Conservation (phyloP, 257 asterid species). For the Gentiana macrophylla region DNA sequence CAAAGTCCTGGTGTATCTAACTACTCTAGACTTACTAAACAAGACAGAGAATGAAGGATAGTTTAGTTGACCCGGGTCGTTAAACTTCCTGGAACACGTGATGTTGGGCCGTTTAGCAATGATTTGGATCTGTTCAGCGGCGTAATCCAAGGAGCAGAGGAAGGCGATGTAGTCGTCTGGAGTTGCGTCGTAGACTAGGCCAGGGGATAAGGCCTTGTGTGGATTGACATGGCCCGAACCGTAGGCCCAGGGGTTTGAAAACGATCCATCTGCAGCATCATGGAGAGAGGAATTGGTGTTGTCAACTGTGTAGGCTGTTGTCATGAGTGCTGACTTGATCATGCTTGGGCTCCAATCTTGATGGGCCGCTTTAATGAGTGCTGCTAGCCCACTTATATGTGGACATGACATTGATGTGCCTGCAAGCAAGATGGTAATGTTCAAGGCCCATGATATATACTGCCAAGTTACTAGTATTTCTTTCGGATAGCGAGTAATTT, state of each 20-base stretch:
- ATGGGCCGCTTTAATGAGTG: conserved; percentile 38
- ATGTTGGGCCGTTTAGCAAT: conserved; percentile 43
- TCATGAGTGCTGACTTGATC: conserved; percentile 45
- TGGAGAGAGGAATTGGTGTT: conserved; percentile 29
- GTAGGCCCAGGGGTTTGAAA: conserved; percentile 27
- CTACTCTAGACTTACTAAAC: conserved; percentile 56
- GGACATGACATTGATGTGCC: conserved; percentile 57
- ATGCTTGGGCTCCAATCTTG: conserved; percentile 42
- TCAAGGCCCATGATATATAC: too few species aligned
- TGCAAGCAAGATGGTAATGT: background rate
- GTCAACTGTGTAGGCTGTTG: conserved; percentile 34
- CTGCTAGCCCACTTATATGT: conserved; percentile 42
- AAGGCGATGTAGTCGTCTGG: conserved; percentile 28
- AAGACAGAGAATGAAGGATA: conserved; percentile 73
- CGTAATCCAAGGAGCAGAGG: conserved; percentile 40
- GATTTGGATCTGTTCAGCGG: conserved; percentile 28
- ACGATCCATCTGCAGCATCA: conserved; percentile 25
- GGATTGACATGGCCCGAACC: conserved; percentile 50
- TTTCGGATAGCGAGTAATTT: too few species aligned
- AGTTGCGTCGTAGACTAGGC: conserved; percentile 29
- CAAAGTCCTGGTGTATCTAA: conserved; percentile 47
- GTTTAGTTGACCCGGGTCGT: conserved; percentile 70
- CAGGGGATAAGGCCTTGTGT: conserved; percentile 34
- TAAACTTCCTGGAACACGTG: conserved; percentile 42
- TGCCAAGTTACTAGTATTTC: too few species aligned